These are phyloP conservation scores for Thermothelomyces thermophilus DNA, from an alignment of 2,329 filamentous ascomycete species.

Conservation along the genomic window DNA sequence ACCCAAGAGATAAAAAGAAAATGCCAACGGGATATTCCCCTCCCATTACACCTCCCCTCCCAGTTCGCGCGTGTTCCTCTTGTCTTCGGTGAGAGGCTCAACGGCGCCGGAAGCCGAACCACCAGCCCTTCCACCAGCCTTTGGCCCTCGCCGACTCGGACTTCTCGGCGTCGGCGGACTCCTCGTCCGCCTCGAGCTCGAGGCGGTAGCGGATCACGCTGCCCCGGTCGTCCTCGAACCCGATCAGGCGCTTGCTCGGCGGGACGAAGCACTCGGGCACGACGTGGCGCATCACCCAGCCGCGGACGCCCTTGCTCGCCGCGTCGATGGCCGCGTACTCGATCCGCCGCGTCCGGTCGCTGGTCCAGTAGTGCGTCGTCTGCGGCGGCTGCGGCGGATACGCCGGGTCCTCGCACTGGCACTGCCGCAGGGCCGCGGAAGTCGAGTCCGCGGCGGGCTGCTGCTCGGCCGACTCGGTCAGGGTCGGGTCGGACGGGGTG, in stretches of 20 bases:
- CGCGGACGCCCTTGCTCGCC: conserved; percentile 51
- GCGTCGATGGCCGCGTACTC: conserved; percentile 63
- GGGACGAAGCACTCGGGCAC: conserved; percentile 57
- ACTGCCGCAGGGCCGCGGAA: too few relatives aligned
- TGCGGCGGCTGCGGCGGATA: conserved; percentile 45
- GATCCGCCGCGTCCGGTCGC: conserved; percentile 53
- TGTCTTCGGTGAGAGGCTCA: conserved; percentile 5
- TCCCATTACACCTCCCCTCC: too few relatives aligned
- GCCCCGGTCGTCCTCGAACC: conserved; percentile 56
- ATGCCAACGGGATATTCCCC: too few relatives aligned
- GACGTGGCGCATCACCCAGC: conserved; percentile 51
- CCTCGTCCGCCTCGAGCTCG: conserved; percentile 44
- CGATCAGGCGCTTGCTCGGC: conserved; percentile 41
- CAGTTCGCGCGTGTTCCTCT: too few relatives aligned
- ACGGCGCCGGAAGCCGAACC: conserved; percentile 18
- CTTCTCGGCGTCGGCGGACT: conserved; percentile 24
- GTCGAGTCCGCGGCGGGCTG: neutral
- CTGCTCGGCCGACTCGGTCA: conserved; percentile 17
- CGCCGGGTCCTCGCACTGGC: conserved; percentile 26
- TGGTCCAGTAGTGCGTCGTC: conserved; percentile 62
- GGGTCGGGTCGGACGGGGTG: conserved; percentile 36
- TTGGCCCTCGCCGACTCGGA: conserved; percentile 7
- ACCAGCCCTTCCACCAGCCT: conserved; percentile 22
- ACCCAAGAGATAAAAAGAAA: neutral
- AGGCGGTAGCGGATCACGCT: conserved; percentile 58